These are phyloP conservation scores for Pythium biforme DNA, from an alignment of 352 stramenopile species.

Conservation along the genomic window DNA sequence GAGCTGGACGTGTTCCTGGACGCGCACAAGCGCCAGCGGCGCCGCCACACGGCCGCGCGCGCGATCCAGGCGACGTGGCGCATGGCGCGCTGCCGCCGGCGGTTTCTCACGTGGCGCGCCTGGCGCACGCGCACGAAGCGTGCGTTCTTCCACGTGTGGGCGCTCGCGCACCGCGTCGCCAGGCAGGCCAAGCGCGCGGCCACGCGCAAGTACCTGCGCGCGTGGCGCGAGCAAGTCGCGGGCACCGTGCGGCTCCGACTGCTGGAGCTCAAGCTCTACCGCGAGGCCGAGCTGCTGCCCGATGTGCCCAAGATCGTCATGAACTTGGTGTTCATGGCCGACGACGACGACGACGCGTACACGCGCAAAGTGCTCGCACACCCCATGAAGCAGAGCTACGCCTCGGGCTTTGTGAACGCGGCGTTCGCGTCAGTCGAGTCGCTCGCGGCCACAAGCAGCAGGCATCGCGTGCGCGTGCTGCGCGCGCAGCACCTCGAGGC, in stretches of 20 bases:
- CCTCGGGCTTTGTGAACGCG: slow-evolving; percentile 46
- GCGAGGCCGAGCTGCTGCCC: slow-evolving; percentile 46
- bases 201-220: slow-evolving; percentile 40
- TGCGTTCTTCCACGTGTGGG: slow-evolving; percentile 51
- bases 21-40: slow-evolving; percentile 28
- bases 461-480: slow-evolving; percentile 34
- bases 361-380: slow-evolving; percentile 28
- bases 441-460: slow-evolving; percentile 18
- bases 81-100: slow-evolving; percentile 39
- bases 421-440: slow-evolving; percentile 52
- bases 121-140: slow-evolving; percentile 31
- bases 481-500: slow-evolving; percentile 42
- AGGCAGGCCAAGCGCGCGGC: slow-evolving; percentile 32
- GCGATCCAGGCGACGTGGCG: slow-evolving; percentile 60
- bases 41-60: slow-evolving; percentile 25
- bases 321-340: slow-evolving; percentile 72
- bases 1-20: slow-evolving; percentile 36
- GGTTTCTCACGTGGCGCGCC: slow-evolving; percentile 47
- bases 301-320: slow-evolving; percentile 55
- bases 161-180: slow-evolving; percentile 39
- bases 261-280: slow-evolving; percentile 66
- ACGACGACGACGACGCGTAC: slow-evolving; percentile 39
- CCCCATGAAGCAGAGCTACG: slow-evolving; percentile 27
- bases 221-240: slow-evolving; percentile 49
- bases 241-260: slow-evolving; percentile 41